Base-by-base conservation (phyloP, 1,284 basidiomycete species). In the Moesziomyces antarcticus region DNA sequence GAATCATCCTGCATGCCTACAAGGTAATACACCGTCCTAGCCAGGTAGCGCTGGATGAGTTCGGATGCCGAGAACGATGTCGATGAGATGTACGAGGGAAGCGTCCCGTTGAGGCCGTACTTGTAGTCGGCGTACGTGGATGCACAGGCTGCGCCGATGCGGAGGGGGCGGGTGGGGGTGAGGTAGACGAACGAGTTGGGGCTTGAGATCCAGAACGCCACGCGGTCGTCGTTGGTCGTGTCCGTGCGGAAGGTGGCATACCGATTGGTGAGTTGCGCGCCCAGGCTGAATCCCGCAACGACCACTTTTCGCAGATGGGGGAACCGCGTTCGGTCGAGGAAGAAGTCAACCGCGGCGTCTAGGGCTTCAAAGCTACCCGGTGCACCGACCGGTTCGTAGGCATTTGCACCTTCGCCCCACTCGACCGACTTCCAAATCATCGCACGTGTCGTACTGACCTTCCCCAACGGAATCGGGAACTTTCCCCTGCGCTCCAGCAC, bases 181-280 rank as follows among this genome's bases (percentile, higher is more conserved):
- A 83, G 47, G 43, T 83, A 83, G 44, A 83, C 56, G 37, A 81
- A 80, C 13, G 73, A 75, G 24, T 67, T 80, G 10, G 81, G 81
- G 0, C 61, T 58, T 3, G 75, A 64, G 44, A 83, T 66, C 74
- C 79, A 79, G 46, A 61, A 83, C 50, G 72, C 73, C 48, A 80
- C 41, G 13, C 71, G 61, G 11, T 21, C 21, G 49, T 79, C 78
- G 25, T 78, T 30, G 20, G 46, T 37, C 1, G 63, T 66, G 40
- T 60, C 55, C 46, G 48, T 45, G 9, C 79, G 64, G 59, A 81
- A 71, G 0, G 74, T 67, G 14, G 78, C 56, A 42, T 81, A 82
- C 2, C 81, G 74, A 27, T 77, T 68, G 16, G 73, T 68, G 3
- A 79, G 62, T 62, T 82, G 80, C 0, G 61, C 81, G 10, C 81